Conservation (phyloP, 768 basidiomycete species). For the Lactarius deliciosus region DNA sequence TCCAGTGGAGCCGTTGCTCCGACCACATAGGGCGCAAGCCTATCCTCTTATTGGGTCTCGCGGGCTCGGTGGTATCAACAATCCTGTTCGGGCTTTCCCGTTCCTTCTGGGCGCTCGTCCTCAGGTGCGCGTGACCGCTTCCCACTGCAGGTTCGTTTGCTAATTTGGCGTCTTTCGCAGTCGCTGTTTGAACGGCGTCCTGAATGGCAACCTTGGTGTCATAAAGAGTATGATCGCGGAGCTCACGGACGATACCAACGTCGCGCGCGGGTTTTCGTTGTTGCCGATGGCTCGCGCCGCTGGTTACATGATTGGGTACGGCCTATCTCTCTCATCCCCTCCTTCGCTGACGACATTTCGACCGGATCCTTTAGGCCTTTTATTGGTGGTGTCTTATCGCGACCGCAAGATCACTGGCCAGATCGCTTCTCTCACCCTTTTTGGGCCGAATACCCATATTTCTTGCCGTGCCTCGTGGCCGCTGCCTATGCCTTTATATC, state of each 20-base stretch:
- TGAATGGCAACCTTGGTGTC: conserved; percentile 43
- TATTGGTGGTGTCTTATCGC: conserved; percentile 32
- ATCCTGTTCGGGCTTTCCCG: conserved; percentile 40
- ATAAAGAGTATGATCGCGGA: conserved; percentile 74
- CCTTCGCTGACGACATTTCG: not conserved
- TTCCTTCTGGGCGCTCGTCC: conserved; percentile 37
- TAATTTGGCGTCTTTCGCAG: conserved; percentile 2
- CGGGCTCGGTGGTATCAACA: conserved; percentile 37
- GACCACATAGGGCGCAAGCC: conserved; percentile 52
- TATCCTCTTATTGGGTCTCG: conserved; percentile 40
- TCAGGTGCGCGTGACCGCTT: conserved; percentile 25
- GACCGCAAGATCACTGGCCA: conserved; percentile 32
- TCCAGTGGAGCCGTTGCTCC: conserved; percentile 49
- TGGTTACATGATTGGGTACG: conserved; percentile 24
- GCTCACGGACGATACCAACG: conserved; percentile 60
- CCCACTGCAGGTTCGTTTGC: not conserved
- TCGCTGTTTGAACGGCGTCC: conserved; percentile 20
- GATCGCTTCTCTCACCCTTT: conserved; percentile 28
- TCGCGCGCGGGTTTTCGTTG: conserved; percentile 42
- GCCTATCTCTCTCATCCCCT: not conserved
- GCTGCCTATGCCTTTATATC: conserved; percentile 16
- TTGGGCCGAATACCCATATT: conserved; percentile 33
- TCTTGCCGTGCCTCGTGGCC: conserved; percentile 31
- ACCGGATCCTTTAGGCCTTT: conserved; percentile 23
- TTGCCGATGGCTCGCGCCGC: conserved; percentile 35